A percentile compares a stretch with the other conserved stretches of the same genome.
phyloP scores from a whole-genome alignment of 1,284 basidiomycete species.

The Volvariella surrecta region DNA sequence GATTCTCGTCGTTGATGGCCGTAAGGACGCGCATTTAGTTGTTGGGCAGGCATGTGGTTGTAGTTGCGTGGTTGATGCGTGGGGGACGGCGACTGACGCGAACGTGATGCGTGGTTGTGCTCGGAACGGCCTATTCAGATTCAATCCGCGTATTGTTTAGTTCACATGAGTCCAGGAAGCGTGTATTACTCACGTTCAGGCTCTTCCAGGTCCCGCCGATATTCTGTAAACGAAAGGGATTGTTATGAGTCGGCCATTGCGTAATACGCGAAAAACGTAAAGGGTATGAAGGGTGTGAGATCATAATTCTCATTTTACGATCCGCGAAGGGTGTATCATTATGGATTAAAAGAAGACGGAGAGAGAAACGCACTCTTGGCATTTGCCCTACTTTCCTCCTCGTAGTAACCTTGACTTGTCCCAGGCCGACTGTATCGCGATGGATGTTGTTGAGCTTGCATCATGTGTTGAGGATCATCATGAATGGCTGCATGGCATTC shows the following conservation, averaged over 20 bases:
- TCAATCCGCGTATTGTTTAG: conserved; percentile 3
- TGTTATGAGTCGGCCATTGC: conserved; percentile 6
- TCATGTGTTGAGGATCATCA: conserved; percentile 21
- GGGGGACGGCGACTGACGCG: conserved; percentile 49
- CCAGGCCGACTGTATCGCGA: conserved; percentile 33
- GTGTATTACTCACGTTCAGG: conserved; percentile 25
- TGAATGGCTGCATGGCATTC: conserved; percentile 15
- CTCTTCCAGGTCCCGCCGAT: conserved; percentile 32
- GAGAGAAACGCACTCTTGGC: too few species aligned
- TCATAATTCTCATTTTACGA: too few species aligned
- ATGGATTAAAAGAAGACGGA: too few species aligned
- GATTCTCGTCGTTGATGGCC: conserved; percentile 61
- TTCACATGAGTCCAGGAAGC: too few species aligned
- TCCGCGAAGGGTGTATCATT: too few species aligned
- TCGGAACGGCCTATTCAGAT: conserved; percentile 21
- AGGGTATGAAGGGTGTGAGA: conserved; percentile 9
- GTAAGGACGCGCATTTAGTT: conserved; percentile 7
- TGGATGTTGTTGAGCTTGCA: conserved; percentile 24
- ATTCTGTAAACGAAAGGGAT: conserved; percentile 15
- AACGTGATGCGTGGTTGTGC: conserved; percentile 16
- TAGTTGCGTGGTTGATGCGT: conserved; percentile 25
- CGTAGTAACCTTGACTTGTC: conserved; percentile 33
- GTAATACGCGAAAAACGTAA: neutral
- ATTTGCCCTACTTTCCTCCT: conserved; percentile 14
- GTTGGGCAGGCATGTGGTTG: conserved; percentile 20